Evolutionary conservation across 306 rosid genomes (phyloP), one percentile per base, ranked within the genome.

Genomic region (Glycyrrhiza uralensis): DNA sequence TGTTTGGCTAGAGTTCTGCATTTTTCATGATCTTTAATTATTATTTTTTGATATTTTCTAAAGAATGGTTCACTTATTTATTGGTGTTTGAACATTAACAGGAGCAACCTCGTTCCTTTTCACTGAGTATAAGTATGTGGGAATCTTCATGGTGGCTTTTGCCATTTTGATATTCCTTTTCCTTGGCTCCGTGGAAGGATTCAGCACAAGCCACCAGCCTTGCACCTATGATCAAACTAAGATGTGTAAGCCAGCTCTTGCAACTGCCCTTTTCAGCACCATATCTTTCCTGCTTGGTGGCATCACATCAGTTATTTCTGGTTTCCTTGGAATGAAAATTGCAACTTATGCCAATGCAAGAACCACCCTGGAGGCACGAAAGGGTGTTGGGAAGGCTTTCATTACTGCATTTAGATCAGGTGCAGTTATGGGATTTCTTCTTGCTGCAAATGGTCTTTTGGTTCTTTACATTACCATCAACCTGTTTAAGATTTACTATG

Each of bases 271-370:
- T 71, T 91, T 91, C 81, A 94, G 97, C 80, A 89, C 97, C 20
- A 5, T 91, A 33, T 79, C 97, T 20, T 94, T 94, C 54, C 6
- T 94, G 74, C 96, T 94, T 2, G 99, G 99, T 73, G 96, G 87
- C 12, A 10, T 94, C 76, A 91, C 97, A 0, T 94, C 97, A 5
- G 85, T 91, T 75, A 17, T 89, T 71, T 91, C 97, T 66, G 99
- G 99, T 20, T 94, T 91, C 85, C 97, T 89, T 65, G 99, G 99
- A 70, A 94, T 91, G 97, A 94, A 89, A 76, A 94, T 94, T 78
- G 99, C 97, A 29, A 91, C 97, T 18, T 91, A 89, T 18, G 99
- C 99, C 18, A 94, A 94, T 81, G 99, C 99, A 57, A 86, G 97
- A 84, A 94, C 96, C 60, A 91, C 97, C 3, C 64, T 91, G 59